Conservation (phyloP, 73 alveolate genomes). For the Paramecium sonneborni region DNA sequence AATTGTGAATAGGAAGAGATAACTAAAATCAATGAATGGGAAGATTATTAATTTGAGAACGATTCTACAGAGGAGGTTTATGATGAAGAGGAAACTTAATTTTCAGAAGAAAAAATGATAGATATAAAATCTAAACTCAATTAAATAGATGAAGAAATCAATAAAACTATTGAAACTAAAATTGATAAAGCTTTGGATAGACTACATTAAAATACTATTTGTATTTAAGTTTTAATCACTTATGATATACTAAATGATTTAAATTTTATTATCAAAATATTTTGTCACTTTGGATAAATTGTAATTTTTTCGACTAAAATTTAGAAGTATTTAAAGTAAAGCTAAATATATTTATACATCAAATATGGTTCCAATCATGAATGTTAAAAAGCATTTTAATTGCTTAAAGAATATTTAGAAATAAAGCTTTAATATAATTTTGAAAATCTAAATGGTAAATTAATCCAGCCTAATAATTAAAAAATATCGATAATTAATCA, state of each 20-base stretch:
- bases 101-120: not conserved
- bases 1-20: not conserved
- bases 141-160: not conserved
- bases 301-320: not conserved
- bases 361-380: not conserved
- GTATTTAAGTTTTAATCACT: not conserved
- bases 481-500: not conserved
- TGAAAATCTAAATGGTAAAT: not conserved
- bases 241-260: not conserved
- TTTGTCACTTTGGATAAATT: not conserved
- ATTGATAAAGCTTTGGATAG: not conserved
- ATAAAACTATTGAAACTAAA: not conserved
- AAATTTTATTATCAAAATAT: not conserved
- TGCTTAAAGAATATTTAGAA: not conserved
- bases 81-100: not conserved
- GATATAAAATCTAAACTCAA: not conserved
- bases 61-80: not conserved
- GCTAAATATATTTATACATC: not conserved
- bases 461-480: not conserved
- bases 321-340: not conserved
- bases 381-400: not conserved
- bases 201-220: not conserved
- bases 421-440: not conserved
- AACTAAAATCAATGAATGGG: not conserved
- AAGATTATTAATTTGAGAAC: not conserved